A percentile compares a stretch with the other conserved stretches of the same genome.
Conservation (phyloP, 352 stramenopile species). For the Phytophthora pseudosyringae region DNA sequence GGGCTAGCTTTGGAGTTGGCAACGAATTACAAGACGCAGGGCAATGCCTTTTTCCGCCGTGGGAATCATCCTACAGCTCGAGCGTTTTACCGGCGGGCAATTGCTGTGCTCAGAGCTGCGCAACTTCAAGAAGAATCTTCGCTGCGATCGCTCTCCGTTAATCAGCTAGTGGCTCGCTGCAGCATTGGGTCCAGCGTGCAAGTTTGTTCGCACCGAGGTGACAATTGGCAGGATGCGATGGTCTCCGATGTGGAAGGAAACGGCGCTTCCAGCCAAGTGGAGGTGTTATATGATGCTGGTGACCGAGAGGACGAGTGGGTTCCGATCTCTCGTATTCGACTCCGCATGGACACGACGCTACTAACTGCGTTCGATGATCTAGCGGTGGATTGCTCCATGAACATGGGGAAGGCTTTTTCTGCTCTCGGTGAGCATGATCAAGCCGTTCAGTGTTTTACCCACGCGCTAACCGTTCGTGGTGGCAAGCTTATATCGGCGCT, state of each 20-base stretch:
- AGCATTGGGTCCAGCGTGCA: constrained; percentile 65
- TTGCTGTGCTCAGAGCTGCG: constrained; percentile 51
- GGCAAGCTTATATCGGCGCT: constrained; percentile 62
- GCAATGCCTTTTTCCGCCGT: constrained; percentile 68
- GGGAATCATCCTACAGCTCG: constrained; percentile 66
- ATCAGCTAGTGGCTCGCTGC: constrained; percentile 45
- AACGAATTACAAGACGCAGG: constrained; percentile 50
- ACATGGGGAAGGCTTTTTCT: constrained; percentile 78
- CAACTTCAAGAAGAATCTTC: constrained; percentile 55
- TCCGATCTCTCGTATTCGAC: constrained; percentile 49
- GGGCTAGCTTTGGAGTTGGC: constrained; percentile 33
- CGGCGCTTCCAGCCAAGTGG: constrained; percentile 42
- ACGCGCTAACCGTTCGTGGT: constrained; percentile 49
- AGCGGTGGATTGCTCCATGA: constrained; percentile 78
- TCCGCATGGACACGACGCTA: constrained; percentile 62
- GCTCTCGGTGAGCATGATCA: constrained; percentile 62
- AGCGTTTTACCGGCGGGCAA: constrained; percentile 67
- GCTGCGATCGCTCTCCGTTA: constrained; percentile 36
- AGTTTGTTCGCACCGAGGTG: constrained; percentile 31
- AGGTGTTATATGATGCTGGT: constrained; percentile 70
- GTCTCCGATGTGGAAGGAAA: constrained; percentile 64
- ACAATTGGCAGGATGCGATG: constrained; percentile 59
- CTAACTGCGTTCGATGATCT: constrained; percentile 60
- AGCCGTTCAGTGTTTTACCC: constrained; percentile 65
- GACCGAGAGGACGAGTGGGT: constrained; percentile 61